phyloP scores from a whole-genome alignment of 2,329 filamentous ascomycete species.

The Alternaria metachromatica region DNA sequence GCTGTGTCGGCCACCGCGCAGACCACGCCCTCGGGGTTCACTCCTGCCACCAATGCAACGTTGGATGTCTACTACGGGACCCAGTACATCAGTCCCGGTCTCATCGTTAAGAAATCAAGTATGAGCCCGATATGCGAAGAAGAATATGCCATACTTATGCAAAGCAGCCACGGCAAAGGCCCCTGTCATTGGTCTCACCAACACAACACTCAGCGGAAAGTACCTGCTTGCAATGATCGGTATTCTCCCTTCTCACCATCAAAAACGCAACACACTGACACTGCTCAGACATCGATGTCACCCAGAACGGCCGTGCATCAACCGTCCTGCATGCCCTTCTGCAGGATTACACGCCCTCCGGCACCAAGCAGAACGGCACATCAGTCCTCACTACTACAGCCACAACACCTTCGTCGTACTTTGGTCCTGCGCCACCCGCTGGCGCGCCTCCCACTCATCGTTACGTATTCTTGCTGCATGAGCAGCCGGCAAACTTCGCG shows the following conservation, averaged over 20 bases:
- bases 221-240: slow-evolving; percentile 42
- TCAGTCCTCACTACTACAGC: slow-evolving; percentile 34
- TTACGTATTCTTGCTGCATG: slow-evolving; percentile 41
- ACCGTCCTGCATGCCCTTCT: slow-evolving; percentile 42
- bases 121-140: not conserved
- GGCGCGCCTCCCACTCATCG: slow-evolving; percentile 39
- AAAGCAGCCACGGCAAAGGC: slow-evolving; percentile 21
- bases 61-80: slow-evolving; percentile 42
- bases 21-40: slow-evolving; percentile 33
- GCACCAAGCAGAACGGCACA: slow-evolving; percentile 31
- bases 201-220: slow-evolving; percentile 29
- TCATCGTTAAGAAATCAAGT: slow-evolving; percentile 39
- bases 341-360: slow-evolving; percentile 31
- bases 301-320: slow-evolving; percentile 14
- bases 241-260: slow-evolving; percentile 16
- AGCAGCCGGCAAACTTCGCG: slow-evolving; percentile 36
- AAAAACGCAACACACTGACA: not conserved
- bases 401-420: slow-evolving; percentile 38
- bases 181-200: slow-evolving; percentile 35
- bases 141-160: not conserved
- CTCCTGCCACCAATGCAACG: slow-evolving; percentile 27
- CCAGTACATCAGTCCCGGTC: slow-evolving; percentile 36
- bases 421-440: slow-evolving; percentile 39
- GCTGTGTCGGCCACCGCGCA: slow-evolving; percentile 24
- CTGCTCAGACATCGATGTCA: slow-evolving; percentile 14